These are phyloP conservation scores for Letharia columbiana DNA, from an alignment of 495 filamentous ascomycete species.

Conservation along the genomic window DNA sequence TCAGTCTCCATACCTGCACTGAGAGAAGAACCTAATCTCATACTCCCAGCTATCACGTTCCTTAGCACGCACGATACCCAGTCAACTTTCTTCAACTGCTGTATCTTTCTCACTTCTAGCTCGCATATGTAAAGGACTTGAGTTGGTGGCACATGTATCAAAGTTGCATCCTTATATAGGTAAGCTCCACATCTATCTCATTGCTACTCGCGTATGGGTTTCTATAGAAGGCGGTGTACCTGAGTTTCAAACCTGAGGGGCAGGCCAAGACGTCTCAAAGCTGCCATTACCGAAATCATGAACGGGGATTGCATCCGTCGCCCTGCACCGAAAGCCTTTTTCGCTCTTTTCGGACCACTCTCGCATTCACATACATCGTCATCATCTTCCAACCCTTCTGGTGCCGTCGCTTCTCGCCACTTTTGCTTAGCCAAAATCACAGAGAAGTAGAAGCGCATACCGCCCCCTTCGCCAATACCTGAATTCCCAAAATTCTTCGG, in stretches of 20 bases:
- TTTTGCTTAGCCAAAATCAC: too few relatives aligned
- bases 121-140: not conserved
- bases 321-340: not conserved
- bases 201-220: not conserved
- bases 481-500: too few relatives aligned
- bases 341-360: too few relatives aligned
- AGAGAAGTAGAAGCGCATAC: too few relatives aligned
- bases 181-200: not conserved
- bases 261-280: not conserved
- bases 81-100: not conserved
- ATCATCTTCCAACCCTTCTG: too few relatives aligned
- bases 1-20: not conserved
- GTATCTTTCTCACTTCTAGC: not conserved
- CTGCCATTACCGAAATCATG: too few relatives aligned
- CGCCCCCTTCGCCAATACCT: too few relatives aligned
- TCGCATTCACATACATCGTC: too few relatives aligned
- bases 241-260: not conserved
- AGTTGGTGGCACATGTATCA: not conserved
- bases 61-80: not conserved
- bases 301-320: not conserved
- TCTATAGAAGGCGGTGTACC: not conserved
- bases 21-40: not conserved
- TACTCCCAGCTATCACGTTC: not conserved
- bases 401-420: too few relatives aligned
- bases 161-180: not conserved